Evolutionary conservation across 116 monocot genomes (phyloP).

Genomic region (Cymodocea nodosa): DNA sequence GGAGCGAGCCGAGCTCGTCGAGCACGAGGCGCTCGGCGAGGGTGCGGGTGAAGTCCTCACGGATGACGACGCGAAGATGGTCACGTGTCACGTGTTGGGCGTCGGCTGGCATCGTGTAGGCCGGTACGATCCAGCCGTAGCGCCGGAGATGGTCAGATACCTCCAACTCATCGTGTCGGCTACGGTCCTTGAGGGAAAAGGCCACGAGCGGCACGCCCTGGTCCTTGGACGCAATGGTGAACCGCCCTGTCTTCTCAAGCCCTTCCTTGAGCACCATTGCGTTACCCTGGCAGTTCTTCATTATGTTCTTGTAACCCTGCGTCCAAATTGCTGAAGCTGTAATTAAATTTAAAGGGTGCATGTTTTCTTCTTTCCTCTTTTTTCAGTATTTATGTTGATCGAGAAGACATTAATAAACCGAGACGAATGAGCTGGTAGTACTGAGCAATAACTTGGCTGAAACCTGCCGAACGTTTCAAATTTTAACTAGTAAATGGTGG

Average conservation of each 20-base stretch:
- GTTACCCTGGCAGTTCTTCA: constrained; percentile 88
- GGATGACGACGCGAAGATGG: constrained; percentile 77
- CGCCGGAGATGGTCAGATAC: constrained; percentile 63
- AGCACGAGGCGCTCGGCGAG: constrained; percentile 70
- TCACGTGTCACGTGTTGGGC: constrained; percentile 70
- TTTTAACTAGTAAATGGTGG: no score
- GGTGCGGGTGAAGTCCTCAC: constrained; percentile 87
- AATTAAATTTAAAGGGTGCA: no score
- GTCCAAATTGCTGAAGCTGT: neutral
- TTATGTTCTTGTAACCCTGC: constrained; percentile 82
- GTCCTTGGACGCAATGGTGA: constrained; percentile 85
- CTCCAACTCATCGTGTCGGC: constrained; percentile 60
- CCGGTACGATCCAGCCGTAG: constrained; percentile 93
- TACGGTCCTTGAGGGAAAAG: constrained; percentile 66
- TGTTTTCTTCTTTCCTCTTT: no score
- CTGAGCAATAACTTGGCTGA: constrained; percentile 88
- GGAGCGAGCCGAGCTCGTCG: constrained; percentile 59
- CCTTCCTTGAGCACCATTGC: constrained; percentile 56
- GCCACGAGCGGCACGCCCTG: constrained; percentile 83
- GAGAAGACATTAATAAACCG: constrained; percentile 45
- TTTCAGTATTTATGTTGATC: no score
- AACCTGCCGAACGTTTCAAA: constrained; percentile 28
- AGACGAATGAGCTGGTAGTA: constrained; percentile 93
- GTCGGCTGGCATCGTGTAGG: constrained; percentile 92
- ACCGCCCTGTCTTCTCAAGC: constrained; percentile 48